Evolutionary conservation across 1,284 basidiomycete species (phyloP).

Genomic region (Porodaedalea pini): DNA sequence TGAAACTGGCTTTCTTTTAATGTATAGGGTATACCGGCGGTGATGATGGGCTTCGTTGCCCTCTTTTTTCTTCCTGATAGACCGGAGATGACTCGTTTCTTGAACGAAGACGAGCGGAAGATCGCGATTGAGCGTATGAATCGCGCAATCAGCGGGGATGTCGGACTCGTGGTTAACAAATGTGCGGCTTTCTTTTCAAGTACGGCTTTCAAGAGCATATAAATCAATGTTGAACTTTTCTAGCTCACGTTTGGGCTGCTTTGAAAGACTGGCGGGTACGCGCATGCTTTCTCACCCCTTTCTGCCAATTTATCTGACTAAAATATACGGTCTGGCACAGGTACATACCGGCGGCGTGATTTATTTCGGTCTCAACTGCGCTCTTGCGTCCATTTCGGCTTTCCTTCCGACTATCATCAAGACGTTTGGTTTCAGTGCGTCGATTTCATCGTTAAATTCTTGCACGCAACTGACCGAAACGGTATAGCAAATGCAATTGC

Average conservation of each 20-base stretch:
- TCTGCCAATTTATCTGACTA: too few species aligned
- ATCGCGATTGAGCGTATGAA: conserved; percentile 76
- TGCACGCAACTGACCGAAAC: background rate
- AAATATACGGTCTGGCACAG: too few species aligned
- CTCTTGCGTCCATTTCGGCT: conserved; percentile 74
- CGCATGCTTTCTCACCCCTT: too few species aligned
- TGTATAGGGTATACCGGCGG: conserved; percentile 55
- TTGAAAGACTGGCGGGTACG: conserved; percentile 70
- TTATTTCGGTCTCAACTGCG: conserved; percentile 78
- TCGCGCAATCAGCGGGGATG: conserved; percentile 61
- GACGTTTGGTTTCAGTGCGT: conserved; percentile 59
- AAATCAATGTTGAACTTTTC: background rate
- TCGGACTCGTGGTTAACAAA: conserved; percentile 63
- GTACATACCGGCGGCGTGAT: conserved; percentile 62
- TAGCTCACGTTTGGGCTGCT: conserved; percentile 61
- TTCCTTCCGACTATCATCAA: conserved; percentile 84
- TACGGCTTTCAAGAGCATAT: conserved; percentile 24
- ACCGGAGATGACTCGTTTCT: conserved; percentile 70
- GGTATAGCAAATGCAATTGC: conserved; percentile 47
- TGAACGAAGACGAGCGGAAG: conserved; percentile 69
- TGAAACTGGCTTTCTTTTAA: background rate
- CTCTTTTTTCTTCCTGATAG: conserved; percentile 70
- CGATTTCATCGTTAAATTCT: background rate
- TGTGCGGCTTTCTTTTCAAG: conserved; percentile 37
- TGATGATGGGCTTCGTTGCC: conserved; percentile 65